phyloP scores from a whole-genome alignment of 805 yeast genomes.

The Kregervanrija pseudodelftensis region DNA sequence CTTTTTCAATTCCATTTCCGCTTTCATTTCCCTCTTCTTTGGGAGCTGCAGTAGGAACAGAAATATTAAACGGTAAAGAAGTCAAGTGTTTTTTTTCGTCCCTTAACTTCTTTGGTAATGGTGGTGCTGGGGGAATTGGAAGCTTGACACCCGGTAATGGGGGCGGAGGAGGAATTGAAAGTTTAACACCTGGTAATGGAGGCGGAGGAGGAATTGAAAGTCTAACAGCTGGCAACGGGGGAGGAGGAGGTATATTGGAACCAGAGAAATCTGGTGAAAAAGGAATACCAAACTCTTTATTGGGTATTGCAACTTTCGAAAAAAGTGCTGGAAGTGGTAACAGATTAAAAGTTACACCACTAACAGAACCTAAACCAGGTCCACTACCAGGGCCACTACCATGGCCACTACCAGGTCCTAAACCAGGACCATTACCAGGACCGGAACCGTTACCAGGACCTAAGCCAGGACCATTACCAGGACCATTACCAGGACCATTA shows the following conservation, averaged over 20 bases:
- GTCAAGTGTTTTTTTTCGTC: background rate
- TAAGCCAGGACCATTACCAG: slow-evolving; percentile 5
- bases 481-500: slow-evolving; percentile 2
- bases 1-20: background rate
- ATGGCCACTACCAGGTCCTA: slow-evolving; percentile 6
- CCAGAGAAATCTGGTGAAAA: no score
- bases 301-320: slow-evolving; percentile 10
- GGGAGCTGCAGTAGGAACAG: slow-evolving; percentile 12
- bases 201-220: slow-evolving; percentile 21
- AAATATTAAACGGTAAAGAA: slow-evolving; percentile 3
- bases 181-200: slow-evolving; percentile 16
- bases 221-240: slow-evolving; percentile 6
- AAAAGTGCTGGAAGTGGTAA: slow-evolving; percentile 19
- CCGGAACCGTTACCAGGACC: slow-evolving; percentile 1
- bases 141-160: slow-evolving; percentile 20
- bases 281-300: slow-evolving; percentile 1
- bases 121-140: slow-evolving; percentile 10
- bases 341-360: slow-evolving; percentile 14
- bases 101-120: background rate
- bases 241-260: slow-evolving; percentile 13
- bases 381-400: slow-evolving; percentile 16
- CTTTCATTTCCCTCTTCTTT: background rate
- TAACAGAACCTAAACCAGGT: slow-evolving; percentile 1
- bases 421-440: slow-evolving; percentile 5
- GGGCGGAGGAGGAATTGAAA: slow-evolving; percentile 22